Conservation (phyloP, 257 asterid species). For the Cinchona pubescens region DNA sequence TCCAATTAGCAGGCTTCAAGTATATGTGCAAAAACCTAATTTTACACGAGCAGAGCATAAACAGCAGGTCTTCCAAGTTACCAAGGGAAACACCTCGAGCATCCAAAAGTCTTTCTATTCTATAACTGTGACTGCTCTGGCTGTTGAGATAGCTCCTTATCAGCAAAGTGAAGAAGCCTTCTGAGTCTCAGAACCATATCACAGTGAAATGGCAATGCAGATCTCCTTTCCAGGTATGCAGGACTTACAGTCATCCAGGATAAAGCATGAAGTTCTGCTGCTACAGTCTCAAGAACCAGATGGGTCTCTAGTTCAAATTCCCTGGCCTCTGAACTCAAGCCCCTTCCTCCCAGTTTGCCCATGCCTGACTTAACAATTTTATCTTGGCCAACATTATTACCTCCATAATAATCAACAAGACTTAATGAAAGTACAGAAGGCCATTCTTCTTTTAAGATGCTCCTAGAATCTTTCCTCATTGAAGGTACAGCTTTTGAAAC, state of each 20-base stretch:
- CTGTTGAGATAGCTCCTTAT: constrained; percentile 68
- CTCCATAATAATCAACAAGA: constrained; percentile 87
- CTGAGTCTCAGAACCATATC: constrained; percentile 92
- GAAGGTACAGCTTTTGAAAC: constrained; percentile 96
- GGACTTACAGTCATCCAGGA: constrained; percentile 99
- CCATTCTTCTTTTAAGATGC: constrained; percentile 83
- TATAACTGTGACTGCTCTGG: constrained; percentile 54
- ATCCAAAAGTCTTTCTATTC: neutral
- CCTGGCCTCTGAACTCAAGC: constrained; percentile 47
- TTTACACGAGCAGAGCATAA: neutral
- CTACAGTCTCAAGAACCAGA: constrained; percentile 61
- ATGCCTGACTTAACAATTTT: constrained; percentile 49
- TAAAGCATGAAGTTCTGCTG: constrained; percentile 95
- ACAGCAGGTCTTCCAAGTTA: neutral
- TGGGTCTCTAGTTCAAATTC: constrained; percentile 70
- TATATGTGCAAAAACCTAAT: neutral
- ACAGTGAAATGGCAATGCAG: constrained; percentile 89
- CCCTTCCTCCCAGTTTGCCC: constrained; percentile 54
- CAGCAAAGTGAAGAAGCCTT: constrained; percentile 93
- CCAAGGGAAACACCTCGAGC: neutral
- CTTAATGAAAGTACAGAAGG: constrained; percentile 85
- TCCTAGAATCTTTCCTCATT: constrained; percentile 65
- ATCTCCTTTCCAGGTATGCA: constrained; percentile 79
- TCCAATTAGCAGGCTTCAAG: neutral
- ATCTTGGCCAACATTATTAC: constrained; percentile 55